Conservation (phyloP, 331 rosid genomes). For the Acacia pycnantha region DNA sequence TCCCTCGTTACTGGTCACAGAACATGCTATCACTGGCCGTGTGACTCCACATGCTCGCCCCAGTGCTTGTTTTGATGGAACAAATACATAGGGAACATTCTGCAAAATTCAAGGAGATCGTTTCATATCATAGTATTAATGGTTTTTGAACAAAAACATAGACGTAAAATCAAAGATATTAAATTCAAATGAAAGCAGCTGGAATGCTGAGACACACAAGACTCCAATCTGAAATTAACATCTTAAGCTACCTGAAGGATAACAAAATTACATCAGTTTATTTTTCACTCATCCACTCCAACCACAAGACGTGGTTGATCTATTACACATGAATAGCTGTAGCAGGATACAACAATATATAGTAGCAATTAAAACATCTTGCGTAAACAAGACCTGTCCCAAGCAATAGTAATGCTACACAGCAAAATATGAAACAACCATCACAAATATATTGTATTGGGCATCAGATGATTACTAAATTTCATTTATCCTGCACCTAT, state of each 20-base stretch:
- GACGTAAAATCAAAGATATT: not conserved
- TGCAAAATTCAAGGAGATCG: constrained; percentile 25
- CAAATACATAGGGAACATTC: constrained; percentile 87
- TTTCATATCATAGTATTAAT: not conserved
- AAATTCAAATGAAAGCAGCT: not conserved
- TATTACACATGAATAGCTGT: not conserved
- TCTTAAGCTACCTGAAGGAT: not conserved
- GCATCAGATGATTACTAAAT: not conserved
- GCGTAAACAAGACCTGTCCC: not conserved
- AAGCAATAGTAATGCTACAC: not conserved
- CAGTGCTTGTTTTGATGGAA: constrained; percentile 90
- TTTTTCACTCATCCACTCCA: no score
- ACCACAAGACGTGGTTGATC: not conserved
- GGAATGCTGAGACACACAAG: not conserved
- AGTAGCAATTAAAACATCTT: not conserved
- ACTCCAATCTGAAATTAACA: not conserved
- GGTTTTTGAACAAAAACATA: not conserved
- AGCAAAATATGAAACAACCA: not conserved
- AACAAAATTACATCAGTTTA: not conserved
- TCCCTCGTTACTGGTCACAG: constrained; percentile 88
- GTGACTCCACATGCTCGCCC: constrained; percentile 95
- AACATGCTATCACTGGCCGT: constrained; percentile 83
- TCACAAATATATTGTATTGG: not conserved
- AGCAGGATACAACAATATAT: not conserved
- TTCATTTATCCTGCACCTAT: not conserved